These are phyloP conservation scores for Pythium sukuiense DNA, from an alignment of 352 stramenopile species.

Conservation along the genomic window DNA sequence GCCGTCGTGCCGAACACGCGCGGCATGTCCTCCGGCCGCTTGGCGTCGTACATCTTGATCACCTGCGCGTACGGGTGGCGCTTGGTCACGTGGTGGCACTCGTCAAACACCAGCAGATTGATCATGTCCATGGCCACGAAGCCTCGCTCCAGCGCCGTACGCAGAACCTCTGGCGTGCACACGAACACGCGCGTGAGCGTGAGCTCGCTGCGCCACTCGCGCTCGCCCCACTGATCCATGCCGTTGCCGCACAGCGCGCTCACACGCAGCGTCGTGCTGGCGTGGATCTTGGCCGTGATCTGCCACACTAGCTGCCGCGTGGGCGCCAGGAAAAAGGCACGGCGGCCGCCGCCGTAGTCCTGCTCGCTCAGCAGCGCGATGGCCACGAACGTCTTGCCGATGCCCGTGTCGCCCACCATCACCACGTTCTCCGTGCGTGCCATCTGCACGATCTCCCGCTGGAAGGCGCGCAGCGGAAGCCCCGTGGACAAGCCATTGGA, in stretches of 20 bases:
- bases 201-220: slow-evolving; percentile 63
- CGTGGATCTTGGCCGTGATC: slow-evolving; percentile 73
- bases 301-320: slow-evolving; percentile 82
- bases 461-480: slow-evolving; percentile 55
- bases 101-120: slow-evolving; percentile 89
- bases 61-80: slow-evolving; percentile 89
- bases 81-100: slow-evolving; percentile 90
- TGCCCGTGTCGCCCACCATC: slow-evolving; percentile 82
- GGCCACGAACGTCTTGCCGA: slow-evolving; percentile 85
- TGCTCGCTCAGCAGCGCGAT: slow-evolving; percentile 75
- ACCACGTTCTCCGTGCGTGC: slow-evolving; percentile 78
- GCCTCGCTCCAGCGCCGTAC: slow-evolving; percentile 80
- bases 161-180: slow-evolving; percentile 85
- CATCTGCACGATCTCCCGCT: slow-evolving; percentile 65
- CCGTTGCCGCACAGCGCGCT: slow-evolving; percentile 51
- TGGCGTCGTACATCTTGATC: slow-evolving; percentile 79
- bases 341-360: slow-evolving; percentile 62
- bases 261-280: slow-evolving; percentile 57
- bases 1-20: slow-evolving; percentile 88
- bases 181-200: slow-evolving; percentile 70
- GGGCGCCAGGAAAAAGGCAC: slow-evolving; percentile 81
- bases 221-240: slow-evolving; percentile 63
- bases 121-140: slow-evolving; percentile 77
- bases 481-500: too few relatives aligned
- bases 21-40: slow-evolving; percentile 32